Evolutionary conservation across 2,329 filamentous ascomycete species (phyloP).

Genomic region (Seiridium cupressi): DNA sequence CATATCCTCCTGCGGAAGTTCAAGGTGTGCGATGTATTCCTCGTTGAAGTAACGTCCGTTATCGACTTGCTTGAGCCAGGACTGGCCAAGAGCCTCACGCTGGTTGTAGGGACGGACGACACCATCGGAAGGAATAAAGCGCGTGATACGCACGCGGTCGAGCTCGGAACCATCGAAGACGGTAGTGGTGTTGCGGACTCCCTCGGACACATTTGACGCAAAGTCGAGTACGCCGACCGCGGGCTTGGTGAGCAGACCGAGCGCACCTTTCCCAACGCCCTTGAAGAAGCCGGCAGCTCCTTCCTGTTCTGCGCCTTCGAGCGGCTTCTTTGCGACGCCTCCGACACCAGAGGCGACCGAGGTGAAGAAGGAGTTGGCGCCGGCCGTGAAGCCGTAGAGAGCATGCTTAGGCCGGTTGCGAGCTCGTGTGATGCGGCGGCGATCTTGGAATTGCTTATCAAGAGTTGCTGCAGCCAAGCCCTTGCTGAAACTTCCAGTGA

Average conservation of each 20-base stretch:
- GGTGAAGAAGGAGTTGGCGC: constrained; percentile 90
- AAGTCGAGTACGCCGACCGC: constrained; percentile 96
- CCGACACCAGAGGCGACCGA: constrained; percentile 93
- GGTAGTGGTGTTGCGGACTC: constrained; percentile 96
- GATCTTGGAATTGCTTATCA: constrained; percentile 98
- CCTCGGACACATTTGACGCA: constrained; percentile 94
- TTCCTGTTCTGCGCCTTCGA: constrained; percentile 95
- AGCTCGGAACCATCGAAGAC: constrained; percentile 95
- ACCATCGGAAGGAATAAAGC: constrained; percentile 89
- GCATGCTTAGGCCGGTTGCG: constrained; percentile 96
- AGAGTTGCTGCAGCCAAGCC: constrained; percentile 92
- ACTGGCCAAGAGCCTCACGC: constrained; percentile 92
- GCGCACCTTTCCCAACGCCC: constrained; percentile 90
- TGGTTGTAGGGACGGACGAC: constrained; percentile 93
- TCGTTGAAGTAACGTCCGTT: constrained; percentile 98
- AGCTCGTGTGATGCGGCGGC: constrained; percentile 87
- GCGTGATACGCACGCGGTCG: constrained; percentile 88
- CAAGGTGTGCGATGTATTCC: constrained; percentile 93
- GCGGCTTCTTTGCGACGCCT: constrained; percentile 86
- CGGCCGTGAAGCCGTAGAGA: constrained; percentile 91
- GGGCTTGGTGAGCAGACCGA: constrained; percentile 94
- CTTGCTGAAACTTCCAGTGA: constrained; percentile 96
- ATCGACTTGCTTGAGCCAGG: constrained; percentile 98
- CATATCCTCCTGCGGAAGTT: constrained; percentile 85
- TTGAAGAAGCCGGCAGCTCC: constrained; percentile 95